Evolutionary conservation across 75 land plant species (phyloP).

Genomic region (Pseudotsuga menziesii): DNA sequence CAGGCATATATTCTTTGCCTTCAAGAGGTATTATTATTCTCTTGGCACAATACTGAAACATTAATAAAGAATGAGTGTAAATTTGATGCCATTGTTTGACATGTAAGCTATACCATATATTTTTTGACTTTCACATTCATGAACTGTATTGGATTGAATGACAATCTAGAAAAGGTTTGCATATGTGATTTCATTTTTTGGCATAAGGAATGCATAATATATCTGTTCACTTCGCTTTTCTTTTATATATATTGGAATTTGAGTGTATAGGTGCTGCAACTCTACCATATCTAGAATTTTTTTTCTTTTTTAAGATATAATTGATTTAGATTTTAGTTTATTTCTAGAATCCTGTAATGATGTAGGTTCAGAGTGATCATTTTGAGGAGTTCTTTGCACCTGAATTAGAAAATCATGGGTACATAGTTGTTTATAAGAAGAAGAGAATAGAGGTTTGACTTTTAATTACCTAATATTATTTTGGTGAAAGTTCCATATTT

Average conservation of each 20-base stretch:
- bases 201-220: no score
- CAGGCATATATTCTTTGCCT: conserved; percentile 80
- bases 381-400: conserved; percentile 93
- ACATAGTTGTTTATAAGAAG: conserved; percentile 82
- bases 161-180: no score
- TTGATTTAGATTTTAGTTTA: not conserved
- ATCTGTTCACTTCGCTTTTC: no score
- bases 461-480: not conserved
- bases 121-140: no score
- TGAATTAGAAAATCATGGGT: conserved; percentile 96
- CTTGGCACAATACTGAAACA: not conserved
- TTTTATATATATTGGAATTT: not conserved
- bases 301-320: not conserved
- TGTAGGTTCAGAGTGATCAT: conserved; percentile 86
- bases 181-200: no score
- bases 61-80: not conserved
- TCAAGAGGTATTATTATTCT: conserved; percentile 56
- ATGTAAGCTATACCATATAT: not conserved
- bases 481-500: not conserved
- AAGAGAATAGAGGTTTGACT: conserved; percentile 73
- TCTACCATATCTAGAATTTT: no score
- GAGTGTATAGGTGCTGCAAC: not conserved
- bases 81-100: not conserved
- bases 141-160: no score
- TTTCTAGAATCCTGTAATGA: conserved; percentile 3